Evolutionary conservation across 2,329 filamentous ascomycete species (phyloP), one percentile per base, ranked within the genome.

Genomic region (Escovopsis sp.): DNA sequence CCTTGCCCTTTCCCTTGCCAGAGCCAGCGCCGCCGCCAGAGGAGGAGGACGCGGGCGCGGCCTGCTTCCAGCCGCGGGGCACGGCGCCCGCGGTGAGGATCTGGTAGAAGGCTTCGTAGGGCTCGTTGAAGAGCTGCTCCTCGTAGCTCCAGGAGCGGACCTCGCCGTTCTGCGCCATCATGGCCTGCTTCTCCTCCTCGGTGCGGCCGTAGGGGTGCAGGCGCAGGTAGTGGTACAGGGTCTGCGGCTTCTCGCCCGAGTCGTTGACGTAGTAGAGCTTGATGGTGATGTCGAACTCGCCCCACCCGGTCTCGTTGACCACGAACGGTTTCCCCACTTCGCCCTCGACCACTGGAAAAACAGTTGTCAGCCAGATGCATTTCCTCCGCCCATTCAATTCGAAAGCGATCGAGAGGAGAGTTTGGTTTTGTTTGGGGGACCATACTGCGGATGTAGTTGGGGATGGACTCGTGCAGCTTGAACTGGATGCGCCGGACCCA

Each of bases 401-500:
- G 2, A 15, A 15, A 15, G 15, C 15, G 15, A 15, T 15, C 15
- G 2, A 15, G 15, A 15, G 15, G 15, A 15, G 15, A 33, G 26
- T 34, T 8, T 1, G 2, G 18, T n/a, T n/a, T 15, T 35, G 15
- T 15, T 2, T 15, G 15, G 15, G 15, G 15, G 30, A 48, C 62
- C 72, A 47, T 60, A 75, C 75, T 94, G 52, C 91, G 82, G 19
- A 91, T 74, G 44, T 84, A 84, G 61, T 95, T 94, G 26, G 86
- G 80, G 59, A 95, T 96, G 9, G 89, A 95, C 62, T 96, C 88
- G 69, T 95, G 89, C 12, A 98, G 77, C 63, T 96, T 96, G 67
- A 98, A 98, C 60, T 95, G 88, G 1, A 98, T 89, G 55, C 94
- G 89, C 45, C 89, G 85, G 51, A 96, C 73, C 87, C 91, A 98